phyloP scores from a whole-genome alignment of 1,284 basidiomycete species.

The Tylopilus orsonianus region DNA sequence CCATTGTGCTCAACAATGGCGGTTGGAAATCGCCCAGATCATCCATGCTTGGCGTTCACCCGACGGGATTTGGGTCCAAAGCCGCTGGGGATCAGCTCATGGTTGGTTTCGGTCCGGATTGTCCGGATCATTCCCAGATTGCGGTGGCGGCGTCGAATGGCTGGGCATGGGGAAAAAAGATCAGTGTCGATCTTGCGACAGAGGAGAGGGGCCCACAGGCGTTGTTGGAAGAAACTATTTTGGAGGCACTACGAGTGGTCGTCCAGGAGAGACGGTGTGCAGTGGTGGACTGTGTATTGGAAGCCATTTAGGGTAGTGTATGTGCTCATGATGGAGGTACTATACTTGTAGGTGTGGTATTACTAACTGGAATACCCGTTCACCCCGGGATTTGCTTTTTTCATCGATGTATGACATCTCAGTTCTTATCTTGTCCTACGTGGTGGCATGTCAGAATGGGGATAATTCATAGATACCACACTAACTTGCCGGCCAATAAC shows the following conservation, averaged over 20 bases:
- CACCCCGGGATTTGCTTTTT: too few species aligned
- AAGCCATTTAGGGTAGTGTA: slow-evolving; percentile 33
- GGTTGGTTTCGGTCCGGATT: slow-evolving; percentile 64
- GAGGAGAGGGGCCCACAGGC: slow-evolving; percentile 19
- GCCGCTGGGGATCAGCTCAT: slow-evolving; percentile 50
- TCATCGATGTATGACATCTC: too few species aligned
- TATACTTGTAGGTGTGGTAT: too few species aligned
- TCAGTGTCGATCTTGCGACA: slow-evolving; percentile 30
- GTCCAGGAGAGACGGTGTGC: slow-evolving; percentile 60
- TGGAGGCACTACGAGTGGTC: slow-evolving; percentile 55
- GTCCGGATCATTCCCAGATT: slow-evolving; percentile 60
- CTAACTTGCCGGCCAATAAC: too few species aligned
- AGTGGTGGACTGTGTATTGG: slow-evolving; percentile 54
- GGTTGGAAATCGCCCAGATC: slow-evolving; percentile 67
- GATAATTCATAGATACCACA: too few species aligned
- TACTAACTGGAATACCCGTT: too few species aligned
- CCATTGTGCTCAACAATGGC: slow-evolving; percentile 69
- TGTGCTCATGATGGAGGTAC: too few species aligned
- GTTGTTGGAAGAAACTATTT: slow-evolving; percentile 42
- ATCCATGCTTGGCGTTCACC: slow-evolving; percentile 66
- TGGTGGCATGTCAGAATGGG: too few species aligned
- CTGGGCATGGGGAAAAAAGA: slow-evolving; percentile 59
- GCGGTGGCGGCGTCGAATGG: slow-evolving; percentile 63
- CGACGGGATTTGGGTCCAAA: slow-evolving; percentile 51
- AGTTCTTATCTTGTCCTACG: too few species aligned